These are phyloP conservation scores for Boletus tomentosulus DNA, from an alignment of 768 basidiomycete genomes.

Conservation along the genomic window DNA sequence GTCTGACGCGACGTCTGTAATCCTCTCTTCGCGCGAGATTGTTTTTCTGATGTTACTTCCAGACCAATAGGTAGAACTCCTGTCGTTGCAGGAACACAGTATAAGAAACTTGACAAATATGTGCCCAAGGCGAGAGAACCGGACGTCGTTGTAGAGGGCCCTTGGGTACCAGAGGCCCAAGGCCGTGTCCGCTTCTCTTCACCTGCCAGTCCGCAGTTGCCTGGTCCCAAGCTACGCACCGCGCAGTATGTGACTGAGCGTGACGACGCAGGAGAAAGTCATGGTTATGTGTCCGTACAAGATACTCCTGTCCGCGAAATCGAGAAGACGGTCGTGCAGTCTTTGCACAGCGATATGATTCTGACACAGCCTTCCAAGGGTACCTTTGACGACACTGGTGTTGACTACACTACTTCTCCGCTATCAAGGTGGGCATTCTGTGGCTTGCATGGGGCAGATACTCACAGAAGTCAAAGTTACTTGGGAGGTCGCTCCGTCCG, in stretches of 20 bases:
- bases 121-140: neutral
- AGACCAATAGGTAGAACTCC: constrained; percentile 1
- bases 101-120: neutral
- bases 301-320: neutral
- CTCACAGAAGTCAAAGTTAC: constrained; percentile 3
- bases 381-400: neutral
- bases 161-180: neutral
- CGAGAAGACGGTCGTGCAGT: neutral
- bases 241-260: neutral
- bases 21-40: neutral
- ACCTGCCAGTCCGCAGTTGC: neutral
- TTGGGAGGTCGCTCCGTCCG: neutral
- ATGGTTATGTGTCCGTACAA: neutral
- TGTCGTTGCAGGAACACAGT: neutral
- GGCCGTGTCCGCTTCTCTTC: neutral
- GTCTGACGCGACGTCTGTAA: constrained; percentile 5
- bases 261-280: neutral
- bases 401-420: neutral
- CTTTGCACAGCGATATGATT: neutral
- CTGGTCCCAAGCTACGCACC: neutral
- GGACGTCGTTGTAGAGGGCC: neutral
- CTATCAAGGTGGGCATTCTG: neutral
- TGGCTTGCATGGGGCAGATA: neutral
- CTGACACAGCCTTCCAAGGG: neutral
- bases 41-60: neutral